These are phyloP conservation scores for Calonectria ilicicola DNA, from an alignment of 2,329 filamentous ascomycete genomes.

Conservation along the genomic window DNA sequence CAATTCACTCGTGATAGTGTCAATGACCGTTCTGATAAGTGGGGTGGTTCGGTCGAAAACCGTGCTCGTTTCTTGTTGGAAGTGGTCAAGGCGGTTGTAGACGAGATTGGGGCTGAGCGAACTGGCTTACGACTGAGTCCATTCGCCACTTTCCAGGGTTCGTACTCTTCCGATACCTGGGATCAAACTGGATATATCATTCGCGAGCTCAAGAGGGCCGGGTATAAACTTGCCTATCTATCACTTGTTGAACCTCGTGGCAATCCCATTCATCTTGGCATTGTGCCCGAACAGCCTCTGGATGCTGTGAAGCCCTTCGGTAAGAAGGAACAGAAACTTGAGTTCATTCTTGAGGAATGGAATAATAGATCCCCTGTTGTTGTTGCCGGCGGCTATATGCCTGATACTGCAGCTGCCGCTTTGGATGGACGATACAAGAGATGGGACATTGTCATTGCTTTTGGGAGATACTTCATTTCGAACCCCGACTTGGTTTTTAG, in stretches of 20 bases:
- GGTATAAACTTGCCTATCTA: conserved; percentile 48
- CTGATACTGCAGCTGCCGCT: conserved; percentile 36
- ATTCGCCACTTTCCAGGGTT: conserved; percentile 51
- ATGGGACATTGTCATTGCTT: conserved; percentile 43
- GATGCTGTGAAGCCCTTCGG: conserved; percentile 26
- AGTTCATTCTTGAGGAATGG: conserved; percentile 49
- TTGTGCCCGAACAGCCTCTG: not conserved
- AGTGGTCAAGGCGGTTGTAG: conserved; percentile 55
- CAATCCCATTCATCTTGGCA: conserved; percentile 51
- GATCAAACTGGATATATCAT: conserved; percentile 46
- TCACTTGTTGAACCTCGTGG: conserved; percentile 51
- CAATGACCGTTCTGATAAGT: conserved; percentile 65
- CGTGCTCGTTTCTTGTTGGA: conserved; percentile 64
- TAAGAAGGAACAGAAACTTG: conserved; percentile 47
- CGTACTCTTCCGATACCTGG: conserved; percentile 42
- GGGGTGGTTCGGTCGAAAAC: conserved; percentile 67
- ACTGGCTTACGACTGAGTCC: conserved; percentile 68
- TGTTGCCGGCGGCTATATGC: conserved; percentile 46
- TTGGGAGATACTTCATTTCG: conserved; percentile 50
- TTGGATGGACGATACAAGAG: conserved; percentile 41
- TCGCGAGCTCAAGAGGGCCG: conserved; percentile 38
- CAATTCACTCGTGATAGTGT: conserved; percentile 68
- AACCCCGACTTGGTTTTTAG: conserved; percentile 54
- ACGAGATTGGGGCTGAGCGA: conserved; percentile 61
- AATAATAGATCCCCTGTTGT: conserved; percentile 47